Evolutionary conservation across 2,329 filamentous ascomycete genomes (phyloP), one percentile per base, ranked within the genome.

Genomic region (Neobulgaria alba): DNA sequence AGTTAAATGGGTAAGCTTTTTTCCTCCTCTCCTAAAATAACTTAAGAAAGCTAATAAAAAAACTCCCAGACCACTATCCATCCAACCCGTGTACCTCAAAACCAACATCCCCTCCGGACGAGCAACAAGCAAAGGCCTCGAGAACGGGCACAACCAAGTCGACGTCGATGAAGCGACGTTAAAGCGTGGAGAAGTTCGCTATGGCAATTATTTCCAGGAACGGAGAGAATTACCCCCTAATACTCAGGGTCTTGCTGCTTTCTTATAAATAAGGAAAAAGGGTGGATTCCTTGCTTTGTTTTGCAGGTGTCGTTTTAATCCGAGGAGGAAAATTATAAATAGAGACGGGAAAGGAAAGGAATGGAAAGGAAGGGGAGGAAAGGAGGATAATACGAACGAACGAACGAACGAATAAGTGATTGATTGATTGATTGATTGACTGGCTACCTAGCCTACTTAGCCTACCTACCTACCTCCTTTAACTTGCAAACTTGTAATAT

Each of bases 1-100:
- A 94, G 61, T 76, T 95, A 45, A 92, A 93, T 60, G 92, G 92
- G 79, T 81, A 67, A 63, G 77, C 58, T 15, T 31, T 12, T n/a
- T 18, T 16, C 30, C 12, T 29, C 7, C 4, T 10, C 12, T 20
- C 10, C 17, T 21, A 37, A 36, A 33, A 12, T 12, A 8, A 12
- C 15, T 19, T 8, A 18, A 10, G 17, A 9, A 5, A n/a, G 31
- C 12, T 32, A 41, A 38, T 26, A 7, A 26, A 26, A 47, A 54
- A 45, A 55, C 37, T n/a, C 23, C 46, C 45, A 68, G 66, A 32
- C 65, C 66, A 17, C 55, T 63, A 38, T 68, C 66, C 15, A 57
- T 68, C 32, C 66, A 66, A 48, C 56, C 60, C 10, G 51, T 56
- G 12, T 55, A 58, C 44, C 47, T 55, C 7, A 51, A 66, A 62